Evolutionary conservation across 2,329 filamentous ascomycete genomes (phyloP).

Genomic region (Xylariaceae sp.): DNA sequence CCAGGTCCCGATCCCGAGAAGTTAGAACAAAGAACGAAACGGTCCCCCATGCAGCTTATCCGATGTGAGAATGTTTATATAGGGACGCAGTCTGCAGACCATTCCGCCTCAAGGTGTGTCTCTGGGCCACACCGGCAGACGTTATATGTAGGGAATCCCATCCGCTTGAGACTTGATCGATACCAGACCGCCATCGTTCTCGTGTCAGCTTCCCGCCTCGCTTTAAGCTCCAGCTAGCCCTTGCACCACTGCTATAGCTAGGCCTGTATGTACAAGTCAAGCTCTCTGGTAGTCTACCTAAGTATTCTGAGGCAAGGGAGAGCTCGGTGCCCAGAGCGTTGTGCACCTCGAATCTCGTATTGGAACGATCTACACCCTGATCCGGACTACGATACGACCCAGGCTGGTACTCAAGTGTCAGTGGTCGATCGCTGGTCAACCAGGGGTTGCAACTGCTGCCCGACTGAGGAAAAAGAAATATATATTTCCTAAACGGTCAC

Average conservation of each 20-base stretch:
- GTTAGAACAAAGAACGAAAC: conserved; percentile 17
- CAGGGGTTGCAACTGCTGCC: too few species aligned
- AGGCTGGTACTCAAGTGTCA: too few species aligned
- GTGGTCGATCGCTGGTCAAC: too few species aligned
- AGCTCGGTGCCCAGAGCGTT: not conserved
- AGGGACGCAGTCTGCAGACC: too few species aligned
- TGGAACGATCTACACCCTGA: too few species aligned
- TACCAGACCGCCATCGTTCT: conserved; percentile 18
- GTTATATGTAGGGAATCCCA: too few species aligned
- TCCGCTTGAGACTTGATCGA: conserved; percentile 18
- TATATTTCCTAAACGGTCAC: too few species aligned
- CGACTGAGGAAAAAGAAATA: too few species aligned
- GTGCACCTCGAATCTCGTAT: not conserved
- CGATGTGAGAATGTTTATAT: conserved; percentile 27
- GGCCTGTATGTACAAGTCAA: conserved; percentile 6
- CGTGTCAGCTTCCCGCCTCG: conserved; percentile 24
- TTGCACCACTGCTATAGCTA: conserved; percentile 5
- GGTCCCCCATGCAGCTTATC: conserved; percentile 12
- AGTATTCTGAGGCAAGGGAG: not conserved
- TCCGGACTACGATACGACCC: too few species aligned
- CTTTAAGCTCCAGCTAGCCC: conserved; percentile 11
- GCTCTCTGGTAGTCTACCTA: conserved; percentile 7
- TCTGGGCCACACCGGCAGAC: conserved; percentile 12
- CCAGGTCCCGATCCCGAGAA: conserved; percentile 17
- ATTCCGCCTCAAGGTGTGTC: conserved; percentile 15